Evolutionary conservation across 2,329 filamentous ascomycete genomes (phyloP).

Genomic region (Microdochium nivale): DNA sequence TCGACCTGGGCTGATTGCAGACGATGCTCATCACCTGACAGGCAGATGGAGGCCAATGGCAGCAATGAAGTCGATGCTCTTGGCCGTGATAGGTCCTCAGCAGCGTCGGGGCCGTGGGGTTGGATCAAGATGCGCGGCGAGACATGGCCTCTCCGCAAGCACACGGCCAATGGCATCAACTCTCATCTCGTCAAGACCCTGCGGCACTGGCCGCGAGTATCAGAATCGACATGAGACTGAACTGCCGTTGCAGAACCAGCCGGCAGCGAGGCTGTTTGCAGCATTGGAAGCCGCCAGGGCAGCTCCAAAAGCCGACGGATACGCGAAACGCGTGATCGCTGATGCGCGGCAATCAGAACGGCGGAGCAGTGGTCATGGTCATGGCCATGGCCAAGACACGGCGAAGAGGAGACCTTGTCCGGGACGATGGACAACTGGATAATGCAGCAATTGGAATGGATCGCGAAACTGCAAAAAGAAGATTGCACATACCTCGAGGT

Average conservation of each 20-base stretch:
- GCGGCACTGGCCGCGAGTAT: background rate
- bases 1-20: constrained; percentile 28
- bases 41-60: constrained; percentile 34
- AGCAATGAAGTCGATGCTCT: constrained; percentile 28
- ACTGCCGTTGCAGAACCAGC: too few species aligned
- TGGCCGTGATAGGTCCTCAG: constrained; percentile 43
- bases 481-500: background rate
- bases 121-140: background rate
- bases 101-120: constrained; percentile 15
- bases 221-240: background rate
- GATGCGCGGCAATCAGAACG: too few species aligned
- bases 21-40: constrained; percentile 43
- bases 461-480: background rate
- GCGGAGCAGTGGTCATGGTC: too few species aligned
- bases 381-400: too few species aligned
- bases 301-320: too few species aligned
- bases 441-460: too few species aligned
- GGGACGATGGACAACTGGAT: background rate
- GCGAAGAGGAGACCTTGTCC: background rate
- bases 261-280: too few species aligned
- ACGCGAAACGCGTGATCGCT: too few species aligned
- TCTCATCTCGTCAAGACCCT: too few species aligned
- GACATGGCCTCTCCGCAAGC: too few species aligned
- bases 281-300: too few species aligned
- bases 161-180: background rate